Evolutionary conservation across 2,329 filamentous ascomycete species (phyloP).

Genomic region (Alternaria hordeiaustralica): DNA sequence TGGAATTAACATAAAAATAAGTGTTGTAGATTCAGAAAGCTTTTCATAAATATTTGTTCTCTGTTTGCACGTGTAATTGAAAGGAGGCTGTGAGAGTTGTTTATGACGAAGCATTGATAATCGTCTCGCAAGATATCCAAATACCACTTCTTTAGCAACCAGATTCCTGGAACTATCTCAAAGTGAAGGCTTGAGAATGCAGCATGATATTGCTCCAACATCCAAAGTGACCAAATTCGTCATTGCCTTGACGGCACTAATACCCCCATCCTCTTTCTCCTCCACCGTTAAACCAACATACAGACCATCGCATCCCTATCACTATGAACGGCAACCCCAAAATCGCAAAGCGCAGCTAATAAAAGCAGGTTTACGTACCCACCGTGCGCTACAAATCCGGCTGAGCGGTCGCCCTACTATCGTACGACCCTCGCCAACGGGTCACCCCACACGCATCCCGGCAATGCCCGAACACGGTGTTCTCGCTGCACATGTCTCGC

Average conservation of each 20-base stretch:
- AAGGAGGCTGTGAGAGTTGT: not conserved
- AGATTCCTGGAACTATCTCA: rapidly evolving
- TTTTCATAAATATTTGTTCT: rapidly evolving
- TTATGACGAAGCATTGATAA: not conserved
- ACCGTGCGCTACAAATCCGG: not conserved
- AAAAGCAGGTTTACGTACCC: not conserved
- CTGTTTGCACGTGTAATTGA: not conserved
- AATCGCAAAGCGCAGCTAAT: not conserved
- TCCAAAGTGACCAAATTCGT: not conserved
- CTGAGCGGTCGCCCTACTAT: constrained; percentile 1
- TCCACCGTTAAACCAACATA: not conserved
- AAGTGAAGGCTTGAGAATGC: not conserved
- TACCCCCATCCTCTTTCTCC: not conserved
- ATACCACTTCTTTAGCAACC: not conserved
- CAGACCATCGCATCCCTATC: not conserved
- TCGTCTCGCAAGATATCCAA: not conserved
- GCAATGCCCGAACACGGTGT: constrained; percentile 3
- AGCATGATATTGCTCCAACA: not conserved
- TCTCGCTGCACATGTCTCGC: not conserved
- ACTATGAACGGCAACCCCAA: not conserved
- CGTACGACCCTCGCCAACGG: constrained; percentile 5
- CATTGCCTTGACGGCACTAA: not conserved
- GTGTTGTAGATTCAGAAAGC: not conserved
- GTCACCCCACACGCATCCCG: constrained; percentile 9
- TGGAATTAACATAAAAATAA: not conserved